These are phyloP conservation scores for Lycium ferocissimum DNA, from an alignment of 257 asterid species.

Conservation along the genomic window DNA sequence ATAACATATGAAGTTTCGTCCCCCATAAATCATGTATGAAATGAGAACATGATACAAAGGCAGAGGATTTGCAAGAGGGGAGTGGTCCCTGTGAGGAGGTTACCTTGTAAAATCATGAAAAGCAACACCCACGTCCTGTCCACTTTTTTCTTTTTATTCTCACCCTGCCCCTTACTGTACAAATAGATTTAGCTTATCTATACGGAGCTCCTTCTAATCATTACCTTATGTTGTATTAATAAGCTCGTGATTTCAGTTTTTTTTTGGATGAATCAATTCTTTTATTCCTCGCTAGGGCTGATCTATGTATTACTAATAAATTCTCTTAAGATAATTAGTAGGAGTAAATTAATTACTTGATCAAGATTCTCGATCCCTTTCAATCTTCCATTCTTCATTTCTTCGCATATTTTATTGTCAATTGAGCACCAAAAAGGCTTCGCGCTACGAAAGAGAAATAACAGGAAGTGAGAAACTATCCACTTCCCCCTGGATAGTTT, in stretches of 20 bases:
- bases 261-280: background rate
- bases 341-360: background rate
- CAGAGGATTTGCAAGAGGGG: background rate
- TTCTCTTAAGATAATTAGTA: background rate
- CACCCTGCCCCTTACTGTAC: background rate
- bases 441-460: background rate
- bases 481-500: background rate
- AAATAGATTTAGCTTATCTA: background rate
- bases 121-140: conserved; percentile 18
- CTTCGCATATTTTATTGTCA: background rate
- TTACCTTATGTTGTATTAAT: background rate
- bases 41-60: background rate
- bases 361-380: background rate
- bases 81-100: conserved; percentile 16
- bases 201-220: background rate
- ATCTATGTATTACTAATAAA: background rate
- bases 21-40: background rate
- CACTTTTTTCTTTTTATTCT: background rate
- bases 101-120: conserved; percentile 4
- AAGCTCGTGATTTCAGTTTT: background rate
- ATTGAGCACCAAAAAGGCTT: background rate
- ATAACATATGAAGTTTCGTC: background rate
- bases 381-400: background rate
- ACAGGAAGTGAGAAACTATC: background rate
- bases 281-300: background rate